Conservation (phyloP, 768 basidiomycete genomes). For the Mycena filopes region DNA sequence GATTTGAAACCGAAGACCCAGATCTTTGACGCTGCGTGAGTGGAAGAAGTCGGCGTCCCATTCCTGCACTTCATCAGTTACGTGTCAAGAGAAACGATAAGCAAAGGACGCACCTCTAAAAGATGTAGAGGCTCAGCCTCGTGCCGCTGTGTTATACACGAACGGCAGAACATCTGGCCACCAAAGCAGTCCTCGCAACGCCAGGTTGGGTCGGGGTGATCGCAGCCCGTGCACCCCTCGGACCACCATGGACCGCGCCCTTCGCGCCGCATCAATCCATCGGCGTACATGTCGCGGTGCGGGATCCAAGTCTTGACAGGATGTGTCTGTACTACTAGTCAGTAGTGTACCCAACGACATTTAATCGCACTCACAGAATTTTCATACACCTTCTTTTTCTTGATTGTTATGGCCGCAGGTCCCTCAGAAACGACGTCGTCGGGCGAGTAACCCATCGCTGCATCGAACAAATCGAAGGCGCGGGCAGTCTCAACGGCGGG, state of each 20-base stretch:
- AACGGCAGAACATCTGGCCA: constrained; percentile 16
- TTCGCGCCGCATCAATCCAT: constrained; percentile 25
- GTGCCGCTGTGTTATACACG: constrained; percentile 31
- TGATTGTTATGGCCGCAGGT: not conserved
- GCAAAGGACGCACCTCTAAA: constrained; percentile 30
- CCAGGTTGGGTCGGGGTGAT: not conserved
- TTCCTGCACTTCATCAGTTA: constrained; percentile 10
- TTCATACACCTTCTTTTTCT: not conserved
- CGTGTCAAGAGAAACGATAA: not conserved
- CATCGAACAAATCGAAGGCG: not conserved
- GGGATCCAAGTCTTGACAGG: not conserved
- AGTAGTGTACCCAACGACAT: too few relatives aligned
- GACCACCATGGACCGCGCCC: constrained; percentile 30
- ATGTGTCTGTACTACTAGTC: not conserved
- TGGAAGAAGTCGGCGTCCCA: constrained; percentile 34
- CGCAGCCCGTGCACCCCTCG: constrained; percentile 6
- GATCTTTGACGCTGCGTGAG: not conserved
- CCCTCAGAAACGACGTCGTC: not conserved
- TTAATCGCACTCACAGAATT: not conserved
- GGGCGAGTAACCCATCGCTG: not conserved
- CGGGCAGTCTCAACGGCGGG: not conserved
- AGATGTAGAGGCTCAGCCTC: constrained; percentile 29
- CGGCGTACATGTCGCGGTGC: constrained; percentile 21
- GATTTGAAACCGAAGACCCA: constrained; percentile 28
- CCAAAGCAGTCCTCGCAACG: constrained; percentile 33